A percentile compares a stretch with the other conserved stretches of the same genome.
These are phyloP conservation scores for Pisolithus marmoratus DNA, from an alignment of 768 basidiomycete genomes.

Conservation along the genomic window DNA sequence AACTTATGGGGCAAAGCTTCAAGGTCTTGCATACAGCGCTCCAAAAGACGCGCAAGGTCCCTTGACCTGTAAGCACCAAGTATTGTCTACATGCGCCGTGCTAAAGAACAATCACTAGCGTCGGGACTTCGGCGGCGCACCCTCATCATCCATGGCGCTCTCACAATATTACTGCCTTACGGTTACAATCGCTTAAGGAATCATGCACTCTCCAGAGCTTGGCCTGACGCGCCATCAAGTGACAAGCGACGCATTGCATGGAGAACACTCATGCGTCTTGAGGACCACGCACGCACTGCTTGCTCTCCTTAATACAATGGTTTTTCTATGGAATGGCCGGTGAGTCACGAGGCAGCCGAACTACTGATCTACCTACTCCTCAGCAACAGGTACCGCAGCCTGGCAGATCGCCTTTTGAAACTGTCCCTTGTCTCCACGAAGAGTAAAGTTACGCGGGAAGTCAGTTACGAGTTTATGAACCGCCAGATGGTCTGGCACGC, in stretches of 20 bases:
- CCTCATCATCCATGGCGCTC: conserved; percentile 59
- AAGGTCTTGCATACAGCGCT: conserved; percentile 62
- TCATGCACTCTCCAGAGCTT: conserved; percentile 75
- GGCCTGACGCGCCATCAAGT: conserved; percentile 86
- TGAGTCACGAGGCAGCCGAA: conserved; percentile 30
- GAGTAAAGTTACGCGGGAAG: conserved; percentile 65
- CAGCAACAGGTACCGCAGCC: conserved; percentile 70
- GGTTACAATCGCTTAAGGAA: conserved; percentile 66
- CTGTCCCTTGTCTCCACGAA: conserved; percentile 73
- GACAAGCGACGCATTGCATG: conserved; percentile 71
- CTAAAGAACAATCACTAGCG: conserved; percentile 33
- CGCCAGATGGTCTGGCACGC: conserved; percentile 99
- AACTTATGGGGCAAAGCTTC: conserved; percentile 79
- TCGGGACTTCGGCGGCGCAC: conserved; percentile 59
- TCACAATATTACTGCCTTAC: conserved; percentile 78
- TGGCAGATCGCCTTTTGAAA: conserved; percentile 70
- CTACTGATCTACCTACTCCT: conserved; percentile 1
- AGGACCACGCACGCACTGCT: conserved; percentile 61
- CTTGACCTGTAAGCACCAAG: conserved; percentile 16
- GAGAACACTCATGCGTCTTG: conserved; percentile 59
- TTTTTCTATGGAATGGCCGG: conserved; percentile 86
- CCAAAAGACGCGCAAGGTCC: conserved; percentile 2
- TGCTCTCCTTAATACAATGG: conserved; percentile 68
- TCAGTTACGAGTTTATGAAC: conserved; percentile 99
- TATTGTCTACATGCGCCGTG: not conserved